phyloP scores from a whole-genome alignment of 1,284 basidiomycete genomes.

The Abortiporus biennis region DNA sequence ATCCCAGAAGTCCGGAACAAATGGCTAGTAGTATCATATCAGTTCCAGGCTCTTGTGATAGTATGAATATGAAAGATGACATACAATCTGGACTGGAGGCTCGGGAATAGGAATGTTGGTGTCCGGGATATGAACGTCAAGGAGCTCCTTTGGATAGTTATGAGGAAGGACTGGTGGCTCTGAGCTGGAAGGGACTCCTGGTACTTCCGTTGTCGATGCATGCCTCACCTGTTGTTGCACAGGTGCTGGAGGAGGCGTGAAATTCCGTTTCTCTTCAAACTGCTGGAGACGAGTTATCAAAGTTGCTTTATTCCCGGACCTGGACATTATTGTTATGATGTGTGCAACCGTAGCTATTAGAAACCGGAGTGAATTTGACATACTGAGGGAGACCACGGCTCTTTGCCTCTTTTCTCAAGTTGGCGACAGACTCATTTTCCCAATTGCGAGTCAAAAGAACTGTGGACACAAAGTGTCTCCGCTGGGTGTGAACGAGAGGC shows the following conservation, averaged over 20 bases:
- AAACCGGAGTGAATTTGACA: constrained; percentile 22
- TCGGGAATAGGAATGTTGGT: constrained; percentile 37
- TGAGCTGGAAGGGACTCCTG: constrained; percentile 21
- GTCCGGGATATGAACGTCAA: constrained; percentile 54
- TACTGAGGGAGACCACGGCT: constrained; percentile 59
- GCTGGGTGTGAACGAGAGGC: constrained; percentile 13
- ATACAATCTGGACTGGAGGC: constrained; percentile 51
- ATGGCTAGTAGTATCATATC: constrained; percentile 43
- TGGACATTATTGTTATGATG: constrained; percentile 19
- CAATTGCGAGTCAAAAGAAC: constrained; percentile 61
- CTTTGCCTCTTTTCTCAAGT: constrained; percentile 61
- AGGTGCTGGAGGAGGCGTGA: constrained; percentile 14
- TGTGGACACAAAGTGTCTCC: constrained; percentile 50
- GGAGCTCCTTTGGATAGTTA: constrained; percentile 26
- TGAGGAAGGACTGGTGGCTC: constrained; percentile 16
- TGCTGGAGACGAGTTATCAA: constrained; percentile 50
- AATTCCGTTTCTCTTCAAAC: constrained; percentile 32
- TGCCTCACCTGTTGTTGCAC: constrained; percentile 20
- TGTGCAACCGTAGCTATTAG: not conserved
- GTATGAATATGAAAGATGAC: constrained; percentile 21
- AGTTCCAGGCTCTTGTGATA: constrained; percentile 8
- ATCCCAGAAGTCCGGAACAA: constrained; percentile 68
- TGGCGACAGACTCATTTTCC: constrained; percentile 55
- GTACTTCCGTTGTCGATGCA: constrained; percentile 30
- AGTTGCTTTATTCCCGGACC: constrained; percentile 53